These are phyloP conservation scores for Entomortierella parvispora DNA, from an alignment of 192 early-diverging fungal genomes.

Conservation along the genomic window DNA sequence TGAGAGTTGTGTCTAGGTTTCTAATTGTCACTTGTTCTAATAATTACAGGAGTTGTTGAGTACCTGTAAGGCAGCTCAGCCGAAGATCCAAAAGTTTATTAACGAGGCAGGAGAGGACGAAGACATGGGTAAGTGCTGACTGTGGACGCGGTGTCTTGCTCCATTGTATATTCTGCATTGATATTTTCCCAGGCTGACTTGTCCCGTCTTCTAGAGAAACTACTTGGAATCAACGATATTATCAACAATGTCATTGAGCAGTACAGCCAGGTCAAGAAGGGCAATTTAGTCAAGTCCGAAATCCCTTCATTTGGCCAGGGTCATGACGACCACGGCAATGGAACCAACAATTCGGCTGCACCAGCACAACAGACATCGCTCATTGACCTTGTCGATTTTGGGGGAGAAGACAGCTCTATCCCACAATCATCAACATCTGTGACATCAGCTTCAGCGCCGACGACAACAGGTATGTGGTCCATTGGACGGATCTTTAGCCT, in stretches of 20 bases:
- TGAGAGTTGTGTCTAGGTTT: not conserved
- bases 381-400: slow-evolving; percentile 61
- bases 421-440: not conserved
- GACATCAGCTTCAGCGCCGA: slow-evolving; percentile 18
- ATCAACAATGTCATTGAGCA: slow-evolving; percentile 86
- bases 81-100: slow-evolving; percentile 82
- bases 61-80: slow-evolving; percentile 76
- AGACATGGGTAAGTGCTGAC: slow-evolving; percentile 69
- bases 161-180: not conserved
- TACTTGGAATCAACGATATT: slow-evolving; percentile 81
- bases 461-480: slow-evolving; percentile 28
- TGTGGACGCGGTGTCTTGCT: no score
- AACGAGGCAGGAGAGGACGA: slow-evolving; percentile 78
- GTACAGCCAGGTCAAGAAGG: slow-evolving; percentile 67
- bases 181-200: not conserved
- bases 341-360: slow-evolving; percentile 21
- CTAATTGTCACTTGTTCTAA: not conserved
- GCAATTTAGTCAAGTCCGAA: slow-evolving; percentile 51
- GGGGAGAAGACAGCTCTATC: slow-evolving; percentile 7
- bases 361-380: slow-evolving; percentile 50
- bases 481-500: no score
- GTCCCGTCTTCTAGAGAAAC: slow-evolving; percentile 56
- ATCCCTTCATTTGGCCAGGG: slow-evolving; percentile 15
- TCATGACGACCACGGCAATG: slow-evolving; percentile 15
- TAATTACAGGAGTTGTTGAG: slow-evolving; percentile 69